Evolutionary conservation across 23 red algal genomes (phyloP), one percentile per base, ranked within the genome.

Genomic region (Gracilaria vermiculophylla): DNA sequence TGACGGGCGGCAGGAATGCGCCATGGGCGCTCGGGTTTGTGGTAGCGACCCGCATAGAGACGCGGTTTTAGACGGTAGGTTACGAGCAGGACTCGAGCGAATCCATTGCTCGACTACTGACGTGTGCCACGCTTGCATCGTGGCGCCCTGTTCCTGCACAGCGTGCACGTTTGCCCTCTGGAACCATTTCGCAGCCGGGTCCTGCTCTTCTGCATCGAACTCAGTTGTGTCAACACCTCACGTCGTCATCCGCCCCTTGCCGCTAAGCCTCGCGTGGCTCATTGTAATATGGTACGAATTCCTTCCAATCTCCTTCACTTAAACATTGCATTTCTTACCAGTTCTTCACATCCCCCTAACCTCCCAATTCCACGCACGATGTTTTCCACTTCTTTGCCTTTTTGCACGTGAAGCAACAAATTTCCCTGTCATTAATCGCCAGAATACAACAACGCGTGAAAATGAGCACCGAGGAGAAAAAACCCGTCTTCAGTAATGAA

Each of bases 381-480:
- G 58, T 64, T 28, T 64, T 1, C 29, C 29, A 36, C 58, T 47
- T 47, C 43, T 47, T 12, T 13, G 3, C 0, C 29, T 3, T 35
- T 64, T 36, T 64, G 29, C 58, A 15, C 29, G 35, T 31, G 58
- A 64, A 73, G 67, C 67, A 73, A 73, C 67, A 42, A 48, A 73
- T 73, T 73, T 73, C 67, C 6, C 42, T 73, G 3, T 73, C 67
- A 7, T 40, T 73, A 2, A 73, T 73, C 28, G 42, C 67, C n/a
- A 73, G 39, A 42, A 73, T 73, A 45, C 67, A 73, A 32, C 67
- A 42, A 25, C 67, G 39, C 17, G 39, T 48, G 39, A 73, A 48
- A 36, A 73, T 73, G 67, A 73, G 37, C 67, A 73, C 19, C 3
- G 84, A 88, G 37, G 84, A 78, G 52, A 88, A 88, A 56, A 88